phyloP scores from a whole-genome alignment of 192 early-diverging fungal genomes.

The Phlyctochytrium bullatum region DNA sequence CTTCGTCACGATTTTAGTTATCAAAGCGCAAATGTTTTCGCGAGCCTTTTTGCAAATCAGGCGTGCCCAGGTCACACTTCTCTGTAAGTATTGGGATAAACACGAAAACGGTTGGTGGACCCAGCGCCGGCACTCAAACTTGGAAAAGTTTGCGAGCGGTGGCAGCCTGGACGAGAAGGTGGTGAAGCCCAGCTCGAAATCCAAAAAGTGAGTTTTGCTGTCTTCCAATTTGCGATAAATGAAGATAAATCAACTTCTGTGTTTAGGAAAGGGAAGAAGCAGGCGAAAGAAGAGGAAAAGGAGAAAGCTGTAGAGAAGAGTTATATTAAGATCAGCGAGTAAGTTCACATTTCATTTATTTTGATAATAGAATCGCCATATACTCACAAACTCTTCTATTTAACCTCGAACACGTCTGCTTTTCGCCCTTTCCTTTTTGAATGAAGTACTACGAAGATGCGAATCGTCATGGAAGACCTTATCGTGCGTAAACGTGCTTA shows the following conservation, averaged over 20 bases:
- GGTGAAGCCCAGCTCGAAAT: slow-evolving; percentile 20
- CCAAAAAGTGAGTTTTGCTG: slow-evolving; percentile 9
- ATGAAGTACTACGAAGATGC: slow-evolving; percentile 35
- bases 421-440: not conserved
- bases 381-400: not conserved
- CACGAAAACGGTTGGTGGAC: slow-evolving; percentile 48
- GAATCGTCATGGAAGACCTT: slow-evolving; percentile 38
- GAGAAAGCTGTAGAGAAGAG: slow-evolving; percentile 28
- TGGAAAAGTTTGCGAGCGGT: slow-evolving; percentile 19
- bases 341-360: slow-evolving; percentile 6
- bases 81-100: slow-evolving; percentile 51
- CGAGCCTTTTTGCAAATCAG: slow-evolving; percentile 28
- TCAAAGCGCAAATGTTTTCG: slow-evolving; percentile 42
- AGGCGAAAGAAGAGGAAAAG: slow-evolving; percentile 33
- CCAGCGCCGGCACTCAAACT: slow-evolving; percentile 34
- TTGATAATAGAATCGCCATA: no score
- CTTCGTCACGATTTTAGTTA: slow-evolving; percentile 24
- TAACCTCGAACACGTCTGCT: not conserved
- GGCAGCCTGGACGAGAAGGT: slow-evolving; percentile 33
- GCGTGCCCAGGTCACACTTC: slow-evolving; percentile 30
- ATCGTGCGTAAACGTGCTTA: slow-evolving; percentile 34
- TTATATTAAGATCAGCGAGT: slow-evolving; percentile 40
- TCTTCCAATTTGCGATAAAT: not conserved
- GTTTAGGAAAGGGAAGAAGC: slow-evolving; percentile 32
- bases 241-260: not conserved